Evolutionary conservation across 2,329 filamentous ascomycete species (phyloP), one percentile per base, ranked within the genome.

Genomic region (Raffaelea deltoideospora): DNA sequence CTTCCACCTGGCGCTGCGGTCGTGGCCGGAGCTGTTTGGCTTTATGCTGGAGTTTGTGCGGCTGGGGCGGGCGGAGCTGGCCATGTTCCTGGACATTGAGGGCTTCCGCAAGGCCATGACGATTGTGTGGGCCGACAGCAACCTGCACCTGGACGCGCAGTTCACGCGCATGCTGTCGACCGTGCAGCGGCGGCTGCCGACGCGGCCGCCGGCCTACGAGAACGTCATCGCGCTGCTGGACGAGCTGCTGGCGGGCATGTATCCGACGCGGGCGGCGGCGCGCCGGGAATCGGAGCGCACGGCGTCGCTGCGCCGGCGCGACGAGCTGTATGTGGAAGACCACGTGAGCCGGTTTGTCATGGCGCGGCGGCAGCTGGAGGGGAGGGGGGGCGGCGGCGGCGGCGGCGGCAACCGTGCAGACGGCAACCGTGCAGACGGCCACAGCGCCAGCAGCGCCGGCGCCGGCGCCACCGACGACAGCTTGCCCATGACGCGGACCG

Each of bases 21-120:
- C 79, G 3, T 90, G 83, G 83, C 71, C 76, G 30, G 81, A 88
- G 48, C 78, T 79, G 40, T 88, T 88, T 50, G 68, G 69, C 11
- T 65, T 80, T n/a, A 61, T 87, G 42, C 50, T 69, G n/a, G 60
- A 60, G n/a, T 78, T 87, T 49, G 72, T 74, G 13, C 63, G 60
- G 32, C 55, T 83, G 37, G 79, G 79, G 1, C 55, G 61, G 3
- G 52, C 63, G 5, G 76, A 84, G 51, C 62, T 69, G 17, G 59
- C 61, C 2, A 50, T 67, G 6, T 60, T 86, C 19, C 60, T 87
- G 19, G 67, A 73, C 10, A 60, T 65, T 23, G 67, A 71, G 19
- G 81, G 75, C 46, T 58, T 87, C 17, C 50, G 59, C 29, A 73
- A 63, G 43, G 62, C 72, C 21, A 41, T 82, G 22, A 63, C 69